These are phyloP conservation scores for Termitomyces sp. DNA, from an alignment of 768 basidiomycete species.

Conservation along the genomic window DNA sequence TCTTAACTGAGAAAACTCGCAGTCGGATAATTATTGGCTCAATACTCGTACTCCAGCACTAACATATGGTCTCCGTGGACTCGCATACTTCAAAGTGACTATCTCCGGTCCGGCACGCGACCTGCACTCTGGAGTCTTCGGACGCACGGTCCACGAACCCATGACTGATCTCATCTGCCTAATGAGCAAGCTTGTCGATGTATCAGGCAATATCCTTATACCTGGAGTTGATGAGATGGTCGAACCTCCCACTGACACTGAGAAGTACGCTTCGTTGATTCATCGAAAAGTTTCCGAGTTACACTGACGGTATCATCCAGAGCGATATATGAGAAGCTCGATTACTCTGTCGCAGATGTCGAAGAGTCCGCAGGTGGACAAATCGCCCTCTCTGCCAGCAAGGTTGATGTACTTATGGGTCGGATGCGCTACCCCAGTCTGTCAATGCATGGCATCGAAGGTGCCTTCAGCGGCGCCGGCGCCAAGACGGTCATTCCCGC, in stretches of 20 bases:
- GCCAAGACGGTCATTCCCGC: conserved; percentile 95
- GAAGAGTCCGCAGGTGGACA: conserved; percentile 70
- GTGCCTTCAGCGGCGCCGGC: conserved; percentile 81
- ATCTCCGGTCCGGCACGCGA: conserved; percentile 83
- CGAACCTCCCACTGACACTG: conserved; percentile 62
- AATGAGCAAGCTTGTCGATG: conserved; percentile 81
- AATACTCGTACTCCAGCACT: conserved; percentile 75
- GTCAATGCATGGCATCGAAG: conserved; percentile 93
- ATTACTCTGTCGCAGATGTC: conserved; percentile 70
- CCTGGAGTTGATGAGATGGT: conserved; percentile 90
- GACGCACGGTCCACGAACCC: conserved; percentile 79
- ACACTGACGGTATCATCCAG: conserved; percentile 17
- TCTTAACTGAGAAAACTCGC: background rate
- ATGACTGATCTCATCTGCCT: conserved; percentile 90
- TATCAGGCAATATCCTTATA: conserved; percentile 77
- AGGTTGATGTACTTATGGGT: conserved; percentile 81
- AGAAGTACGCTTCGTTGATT: conserved; percentile 43
- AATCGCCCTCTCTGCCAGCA: conserved; percentile 73
- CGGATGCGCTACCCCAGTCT: conserved; percentile 89
- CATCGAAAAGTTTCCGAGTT: background rate
- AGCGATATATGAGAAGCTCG: conserved; percentile 65
- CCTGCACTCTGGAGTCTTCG: conserved; percentile 87
- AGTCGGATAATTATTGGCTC: conserved; percentile 96
- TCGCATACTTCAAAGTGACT: conserved; percentile 81
- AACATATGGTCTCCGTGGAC: conserved; percentile 86